Percentiles rank a stretch among this genome's conserved stretches.
phyloP scores from a whole-genome alignment of 768 basidiomycete genomes.

The Lepiota venenata region DNA sequence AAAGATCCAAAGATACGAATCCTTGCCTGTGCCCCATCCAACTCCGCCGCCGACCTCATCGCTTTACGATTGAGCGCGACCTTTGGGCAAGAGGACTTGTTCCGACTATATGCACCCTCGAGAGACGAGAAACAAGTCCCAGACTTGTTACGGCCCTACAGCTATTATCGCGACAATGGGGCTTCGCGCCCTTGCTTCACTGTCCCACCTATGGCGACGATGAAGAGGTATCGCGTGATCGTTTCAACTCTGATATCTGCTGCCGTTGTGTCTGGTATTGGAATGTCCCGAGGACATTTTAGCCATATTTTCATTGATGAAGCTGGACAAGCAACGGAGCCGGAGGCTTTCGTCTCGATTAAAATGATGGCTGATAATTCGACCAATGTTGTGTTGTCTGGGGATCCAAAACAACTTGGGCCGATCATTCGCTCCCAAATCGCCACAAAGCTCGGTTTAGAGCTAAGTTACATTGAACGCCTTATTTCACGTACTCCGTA shows the following conservation, averaged over 20 bases:
- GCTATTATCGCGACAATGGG: slow-evolving; percentile 28
- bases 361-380: slow-evolving; percentile 50
- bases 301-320: slow-evolving; percentile 71
- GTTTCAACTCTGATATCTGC: slow-evolving; percentile 66
- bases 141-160: slow-evolving; percentile 35
- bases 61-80: slow-evolving; percentile 36
- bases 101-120: slow-evolving; percentile 55
- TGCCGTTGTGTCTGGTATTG: slow-evolving; percentile 50
- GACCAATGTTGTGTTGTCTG: slow-evolving; percentile 62
- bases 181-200: slow-evolving; percentile 28
- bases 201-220: slow-evolving; percentile 31
- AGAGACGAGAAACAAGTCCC: slow-evolving; percentile 43
- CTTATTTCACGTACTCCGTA: slow-evolving; percentile 33
- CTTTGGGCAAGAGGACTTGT: slow-evolving; percentile 34
- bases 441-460: slow-evolving; percentile 54
- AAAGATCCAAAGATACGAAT: slow-evolving; percentile 37
- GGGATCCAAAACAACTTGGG: slow-evolving; percentile 71
- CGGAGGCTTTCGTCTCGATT: slow-evolving; percentile 60
- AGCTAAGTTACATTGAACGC: slow-evolving; percentile 59
- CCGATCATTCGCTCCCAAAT: slow-evolving; percentile 61
- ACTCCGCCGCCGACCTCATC: slow-evolving; percentile 62
- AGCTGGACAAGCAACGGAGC: slow-evolving; percentile 71
- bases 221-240: slow-evolving; percentile 48
- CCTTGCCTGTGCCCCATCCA: slow-evolving; percentile 61
- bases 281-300: slow-evolving; percentile 59